phyloP scores from a whole-genome alignment of 176 grass and related monocot genomes.

The Pontederia crassipes region DNA sequence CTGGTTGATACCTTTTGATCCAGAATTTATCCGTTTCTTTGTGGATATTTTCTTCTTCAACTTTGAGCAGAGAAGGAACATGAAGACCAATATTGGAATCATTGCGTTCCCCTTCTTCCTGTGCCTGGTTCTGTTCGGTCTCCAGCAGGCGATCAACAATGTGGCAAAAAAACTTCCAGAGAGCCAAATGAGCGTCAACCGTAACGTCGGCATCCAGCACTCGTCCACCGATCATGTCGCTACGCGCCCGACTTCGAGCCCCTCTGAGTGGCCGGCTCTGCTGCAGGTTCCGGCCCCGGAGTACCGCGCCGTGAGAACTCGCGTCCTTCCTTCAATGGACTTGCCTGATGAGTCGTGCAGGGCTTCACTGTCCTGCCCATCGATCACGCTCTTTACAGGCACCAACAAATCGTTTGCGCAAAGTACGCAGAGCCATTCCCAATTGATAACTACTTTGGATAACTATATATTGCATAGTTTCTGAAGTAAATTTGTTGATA shows the following conservation, averaged over 20 bases:
- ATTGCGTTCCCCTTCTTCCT: conserved; percentile 64
- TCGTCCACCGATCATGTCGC: conserved; percentile 63
- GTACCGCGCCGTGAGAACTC: conserved; percentile 28
- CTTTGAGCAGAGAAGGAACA: conserved; percentile 48
- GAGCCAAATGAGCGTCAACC: conserved; percentile 23
- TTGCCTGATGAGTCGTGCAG: conserved; percentile 47
- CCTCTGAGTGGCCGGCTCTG: conserved; percentile 48
- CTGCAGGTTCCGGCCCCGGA: conserved; percentile 52
- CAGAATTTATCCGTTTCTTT: too few relatives aligned
- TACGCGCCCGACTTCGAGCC: conserved; percentile 50
- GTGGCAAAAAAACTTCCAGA: conserved; percentile 10
- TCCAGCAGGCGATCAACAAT: conserved; percentile 55
- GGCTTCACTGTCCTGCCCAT: conserved; percentile 45
- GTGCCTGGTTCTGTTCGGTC: conserved; percentile 42
- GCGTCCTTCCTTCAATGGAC: conserved; percentile 8
- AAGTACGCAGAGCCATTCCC: conserved; percentile 23
- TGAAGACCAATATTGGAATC: conserved; percentile 72
- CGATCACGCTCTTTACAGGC: conserved; percentile 51
- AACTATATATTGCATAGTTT: too few relatives aligned
- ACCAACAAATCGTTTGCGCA: conserved; percentile 46
- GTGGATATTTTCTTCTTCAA: too few relatives aligned
- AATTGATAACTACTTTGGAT: too few relatives aligned
- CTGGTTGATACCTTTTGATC: neutral
- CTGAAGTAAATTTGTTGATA: conserved; percentile 5
- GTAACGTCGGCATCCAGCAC: conserved; percentile 54